Conservation (phyloP, 2,329 filamentous ascomycete species). For the Cladophialophora yegresii region DNA sequence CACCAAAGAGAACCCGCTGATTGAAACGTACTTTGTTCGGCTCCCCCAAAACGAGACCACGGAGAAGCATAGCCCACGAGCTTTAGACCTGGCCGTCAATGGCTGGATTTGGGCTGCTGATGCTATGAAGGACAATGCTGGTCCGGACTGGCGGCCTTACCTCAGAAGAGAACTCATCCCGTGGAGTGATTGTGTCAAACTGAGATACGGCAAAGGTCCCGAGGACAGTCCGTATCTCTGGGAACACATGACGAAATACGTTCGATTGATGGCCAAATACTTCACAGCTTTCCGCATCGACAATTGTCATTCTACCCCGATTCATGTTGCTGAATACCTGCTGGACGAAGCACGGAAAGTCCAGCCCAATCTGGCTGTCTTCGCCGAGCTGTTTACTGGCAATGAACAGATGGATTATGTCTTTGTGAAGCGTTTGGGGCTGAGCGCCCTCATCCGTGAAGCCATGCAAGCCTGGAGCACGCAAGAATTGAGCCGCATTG, state of each 20-base stretch:
- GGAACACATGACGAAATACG: constrained; percentile 95
- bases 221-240: constrained; percentile 91
- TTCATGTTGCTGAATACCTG: constrained; percentile 92
- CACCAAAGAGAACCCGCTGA: constrained; percentile 72
- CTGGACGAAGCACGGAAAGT: constrained; percentile 89
- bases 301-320: constrained; percentile 94
- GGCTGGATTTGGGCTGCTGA: constrained; percentile 99
- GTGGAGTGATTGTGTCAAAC: constrained; percentile 97
- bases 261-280: constrained; percentile 86
- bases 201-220: constrained; percentile 79
- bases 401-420: constrained; percentile 95
- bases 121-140: constrained; percentile 89
- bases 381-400: constrained; percentile 92
- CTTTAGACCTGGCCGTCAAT: constrained; percentile 87
- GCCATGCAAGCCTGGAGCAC: constrained; percentile 99
- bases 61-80: constrained; percentile 70
- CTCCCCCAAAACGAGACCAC: constrained; percentile 78
- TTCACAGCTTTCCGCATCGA: constrained; percentile 96
- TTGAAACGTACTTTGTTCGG: constrained; percentile 93
- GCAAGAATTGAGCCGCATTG: constrained; percentile 83
- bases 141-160: constrained; percentile 85
- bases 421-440: constrained; percentile 88
- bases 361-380: constrained; percentile 83
- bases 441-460: constrained; percentile 90
- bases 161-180: constrained; percentile 94